These are phyloP conservation scores for Scleroderma citrinum DNA, from an alignment of 768 basidiomycete species.

Conservation along the genomic window DNA sequence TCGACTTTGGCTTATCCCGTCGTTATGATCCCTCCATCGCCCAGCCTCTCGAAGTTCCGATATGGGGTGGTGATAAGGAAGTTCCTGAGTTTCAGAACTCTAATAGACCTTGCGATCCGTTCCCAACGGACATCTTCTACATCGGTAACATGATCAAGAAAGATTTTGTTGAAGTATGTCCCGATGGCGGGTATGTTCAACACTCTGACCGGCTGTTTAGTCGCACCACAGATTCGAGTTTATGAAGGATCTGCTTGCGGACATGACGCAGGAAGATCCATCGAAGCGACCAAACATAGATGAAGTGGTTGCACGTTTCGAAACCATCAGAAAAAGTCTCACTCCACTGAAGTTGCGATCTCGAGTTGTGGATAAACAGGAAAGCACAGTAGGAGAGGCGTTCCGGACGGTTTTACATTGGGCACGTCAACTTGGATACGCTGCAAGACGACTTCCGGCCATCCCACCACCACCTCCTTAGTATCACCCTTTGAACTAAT, in stretches of 20 bases:
- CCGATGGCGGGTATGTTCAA: constrained; percentile 7
- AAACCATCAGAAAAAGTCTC: constrained; percentile 12
- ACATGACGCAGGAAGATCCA: constrained; percentile 36
- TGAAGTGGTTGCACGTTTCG: constrained; percentile 28
- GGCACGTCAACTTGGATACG: constrained; percentile 17
- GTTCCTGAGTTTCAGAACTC: constrained; percentile 11
- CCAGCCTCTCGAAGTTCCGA: constrained; percentile 10
- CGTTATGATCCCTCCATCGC: constrained; percentile 10
- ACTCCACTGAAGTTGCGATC: constrained; percentile 25
- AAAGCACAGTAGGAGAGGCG: not conserved
- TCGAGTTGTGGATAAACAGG: constrained; percentile 8
- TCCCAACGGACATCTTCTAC: constrained; percentile 9
- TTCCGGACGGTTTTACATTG: constrained; percentile 14
- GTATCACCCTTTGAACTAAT: too few relatives aligned
- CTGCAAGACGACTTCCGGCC: constrained; percentile 13
- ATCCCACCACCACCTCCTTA: constrained; percentile 9
- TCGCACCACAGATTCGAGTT: constrained; percentile 14
- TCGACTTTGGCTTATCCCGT: constrained; percentile 7
- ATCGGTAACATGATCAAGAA: not conserved
- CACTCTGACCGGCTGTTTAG: too few relatives aligned
- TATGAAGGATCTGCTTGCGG: constrained; percentile 27
- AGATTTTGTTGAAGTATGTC: not conserved
- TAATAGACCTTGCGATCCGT: not conserved
- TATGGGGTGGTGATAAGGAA: not conserved
- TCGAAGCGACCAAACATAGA: constrained; percentile 33